Percentiles rank a stretch among this genome's conserved stretches.
phyloP scores from a whole-genome alignment of 306 rosid species.

The Acmispon strigosus region DNA sequence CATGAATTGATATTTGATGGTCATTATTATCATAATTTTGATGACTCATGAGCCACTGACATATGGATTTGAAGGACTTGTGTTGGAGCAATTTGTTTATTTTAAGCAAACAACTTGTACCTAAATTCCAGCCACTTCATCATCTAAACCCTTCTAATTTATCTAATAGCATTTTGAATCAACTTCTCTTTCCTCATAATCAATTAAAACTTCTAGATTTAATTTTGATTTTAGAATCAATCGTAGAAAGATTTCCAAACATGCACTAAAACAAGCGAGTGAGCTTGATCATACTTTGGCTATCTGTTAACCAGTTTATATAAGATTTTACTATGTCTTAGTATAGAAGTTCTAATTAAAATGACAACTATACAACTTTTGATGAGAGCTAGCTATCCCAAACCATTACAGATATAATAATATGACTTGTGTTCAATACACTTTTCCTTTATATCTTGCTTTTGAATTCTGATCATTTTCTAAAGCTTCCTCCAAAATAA shows the following conservation, averaged over 20 bases:
- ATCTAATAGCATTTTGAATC: not conserved
- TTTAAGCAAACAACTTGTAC: slow-evolving; percentile 28
- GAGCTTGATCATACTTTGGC: too few species aligned
- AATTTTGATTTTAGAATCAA: too few species aligned
- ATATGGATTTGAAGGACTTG: slow-evolving; percentile 38
- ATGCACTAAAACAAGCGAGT: not conserved
- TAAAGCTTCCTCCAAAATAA: slow-evolving; percentile 24
- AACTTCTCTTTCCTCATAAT: too few species aligned
- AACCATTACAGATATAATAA: slow-evolving; percentile 16
- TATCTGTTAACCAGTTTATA: not conserved
- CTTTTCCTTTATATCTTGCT: slow-evolving; percentile 26
- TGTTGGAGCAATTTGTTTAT: slow-evolving; percentile 8
- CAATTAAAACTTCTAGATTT: too few species aligned
- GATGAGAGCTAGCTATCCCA: not conserved
- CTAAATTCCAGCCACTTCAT: slow-evolving; percentile 27
- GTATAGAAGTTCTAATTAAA: not conserved
- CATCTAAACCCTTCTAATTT: not conserved
- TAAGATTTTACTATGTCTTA: too few species aligned
- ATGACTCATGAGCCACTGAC: slow-evolving; percentile 63
- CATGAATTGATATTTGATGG: slow-evolving; percentile 25
- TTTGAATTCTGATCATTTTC: slow-evolving; percentile 11
- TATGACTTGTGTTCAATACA: not conserved
- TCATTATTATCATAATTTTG: slow-evolving; percentile 23
- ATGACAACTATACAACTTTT: not conserved
- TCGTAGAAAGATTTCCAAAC: not conserved